A percentile compares a stretch with the other conserved stretches of the same genome.
These are phyloP conservation scores for Xylogone sp. DNA, from an alignment of 2,329 filamentous ascomycete genomes.

Conservation along the genomic window DNA sequence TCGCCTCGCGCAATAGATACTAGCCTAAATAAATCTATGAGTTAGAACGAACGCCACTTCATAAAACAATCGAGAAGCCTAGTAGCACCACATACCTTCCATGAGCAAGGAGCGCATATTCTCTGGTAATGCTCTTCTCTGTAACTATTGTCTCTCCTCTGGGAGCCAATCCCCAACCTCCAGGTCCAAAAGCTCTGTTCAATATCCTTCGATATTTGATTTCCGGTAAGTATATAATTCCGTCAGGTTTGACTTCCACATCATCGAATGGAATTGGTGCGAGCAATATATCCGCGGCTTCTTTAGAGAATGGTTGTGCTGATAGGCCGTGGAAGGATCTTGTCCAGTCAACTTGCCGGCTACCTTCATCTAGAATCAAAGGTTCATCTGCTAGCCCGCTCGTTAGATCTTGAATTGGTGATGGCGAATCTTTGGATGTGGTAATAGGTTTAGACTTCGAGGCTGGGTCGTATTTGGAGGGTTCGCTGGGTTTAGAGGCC, in stretches of 20 bases:
- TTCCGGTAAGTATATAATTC: slow-evolving; percentile 92
- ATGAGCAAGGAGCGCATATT: slow-evolving; percentile 87
- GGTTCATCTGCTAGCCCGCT: slow-evolving; percentile 48
- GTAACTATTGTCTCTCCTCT: slow-evolving; percentile 68
- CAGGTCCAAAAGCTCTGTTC: slow-evolving; percentile 88
- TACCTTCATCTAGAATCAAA: slow-evolving; percentile 40
- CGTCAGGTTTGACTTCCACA: slow-evolving; percentile 96
- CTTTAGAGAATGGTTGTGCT: slow-evolving; percentile 57
- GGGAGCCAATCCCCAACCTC: slow-evolving; percentile 92
- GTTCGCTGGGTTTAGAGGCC: slow-evolving; percentile 8
- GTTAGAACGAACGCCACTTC: neutral
- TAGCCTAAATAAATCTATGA: slow-evolving; percentile 53
- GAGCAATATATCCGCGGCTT: slow-evolving; percentile 58
- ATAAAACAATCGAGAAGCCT: neutral
- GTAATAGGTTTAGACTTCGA: slow-evolving; percentile 84
- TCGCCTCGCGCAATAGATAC: slow-evolving; percentile 92
- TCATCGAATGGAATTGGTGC: slow-evolving; percentile 66
- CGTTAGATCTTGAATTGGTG: slow-evolving; percentile 36
- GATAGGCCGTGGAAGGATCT: slow-evolving; percentile 68
- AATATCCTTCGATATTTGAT: slow-evolving; percentile 95
- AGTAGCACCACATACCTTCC: slow-evolving; percentile 63
- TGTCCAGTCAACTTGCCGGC: slow-evolving; percentile 66
- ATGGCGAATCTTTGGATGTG: slow-evolving; percentile 50
- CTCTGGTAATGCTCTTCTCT: slow-evolving; percentile 64
- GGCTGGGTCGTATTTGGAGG: slow-evolving; percentile 26